These are phyloP conservation scores for Echites panduratus DNA, from an alignment of 257 asterid genomes.

Conservation along the genomic window DNA sequence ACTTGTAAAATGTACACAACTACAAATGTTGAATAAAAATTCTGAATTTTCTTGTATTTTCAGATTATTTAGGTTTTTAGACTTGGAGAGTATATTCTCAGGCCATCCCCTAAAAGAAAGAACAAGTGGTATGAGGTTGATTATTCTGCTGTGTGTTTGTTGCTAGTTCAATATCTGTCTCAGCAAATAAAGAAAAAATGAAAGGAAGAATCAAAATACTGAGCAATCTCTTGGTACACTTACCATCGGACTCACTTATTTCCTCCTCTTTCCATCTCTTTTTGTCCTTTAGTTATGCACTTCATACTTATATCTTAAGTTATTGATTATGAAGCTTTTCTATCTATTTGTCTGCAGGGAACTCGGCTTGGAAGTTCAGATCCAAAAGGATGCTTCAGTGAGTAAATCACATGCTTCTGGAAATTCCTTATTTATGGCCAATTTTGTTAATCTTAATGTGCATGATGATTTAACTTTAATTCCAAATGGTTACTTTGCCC, in stretches of 20 bases:
- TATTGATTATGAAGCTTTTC: background rate
- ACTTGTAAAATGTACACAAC: background rate
- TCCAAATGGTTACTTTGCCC: background rate
- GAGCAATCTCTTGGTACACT: background rate
- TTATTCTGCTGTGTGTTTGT: background rate
- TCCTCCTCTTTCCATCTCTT: background rate
- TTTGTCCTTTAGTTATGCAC: background rate
- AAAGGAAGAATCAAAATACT: background rate
- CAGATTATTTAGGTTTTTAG: background rate
- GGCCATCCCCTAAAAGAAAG: background rate
- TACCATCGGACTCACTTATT: too few relatives aligned
- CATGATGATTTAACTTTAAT: background rate
- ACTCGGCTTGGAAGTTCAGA: conserved; percentile 98
- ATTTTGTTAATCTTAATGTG: background rate
- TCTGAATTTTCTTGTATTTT: background rate
- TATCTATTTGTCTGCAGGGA: conserved; percentile 51
- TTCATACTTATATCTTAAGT: background rate
- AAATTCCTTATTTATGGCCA: background rate
- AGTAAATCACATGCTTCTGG: conserved; percentile 30
- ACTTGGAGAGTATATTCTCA: background rate
- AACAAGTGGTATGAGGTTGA: background rate
- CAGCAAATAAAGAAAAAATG: background rate
- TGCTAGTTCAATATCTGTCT: background rate
- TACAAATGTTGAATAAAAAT: background rate
- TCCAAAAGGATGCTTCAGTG: conserved; percentile 98